Evolutionary conservation across 75 land plant species (phyloP).

Genomic region (Gnetum montanum): DNA sequence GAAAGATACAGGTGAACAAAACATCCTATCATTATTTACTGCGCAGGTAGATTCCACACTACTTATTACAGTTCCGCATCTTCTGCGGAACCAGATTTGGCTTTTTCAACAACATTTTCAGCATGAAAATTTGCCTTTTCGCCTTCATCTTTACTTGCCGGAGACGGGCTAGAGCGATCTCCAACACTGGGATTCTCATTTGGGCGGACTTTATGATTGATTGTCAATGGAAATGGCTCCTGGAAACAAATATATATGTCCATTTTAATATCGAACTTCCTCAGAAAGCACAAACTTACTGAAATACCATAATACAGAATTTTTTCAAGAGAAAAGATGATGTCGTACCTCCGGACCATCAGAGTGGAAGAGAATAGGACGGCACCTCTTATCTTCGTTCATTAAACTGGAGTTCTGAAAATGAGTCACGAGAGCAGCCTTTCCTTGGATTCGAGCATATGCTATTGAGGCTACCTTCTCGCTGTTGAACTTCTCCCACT

Average conservation of each 20-base stretch:
- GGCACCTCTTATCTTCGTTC: conserved; percentile 93
- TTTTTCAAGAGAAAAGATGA: conserved; percentile 30
- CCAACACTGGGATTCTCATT: conserved; percentile 27
- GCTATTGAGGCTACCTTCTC: conserved; percentile 93
- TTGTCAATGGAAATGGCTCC: conserved; percentile 32
- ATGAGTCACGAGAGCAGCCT: conserved; percentile 81
- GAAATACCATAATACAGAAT: conserved; percentile 1
- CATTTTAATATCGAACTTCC: neutral
- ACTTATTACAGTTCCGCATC: too few species aligned
- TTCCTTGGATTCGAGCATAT: conserved; percentile 92
- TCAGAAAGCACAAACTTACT: neutral
- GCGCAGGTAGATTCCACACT: too few species aligned
- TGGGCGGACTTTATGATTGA: conserved; percentile 29
- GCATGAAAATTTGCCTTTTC: neutral
- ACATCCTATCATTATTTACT: too few species aligned
- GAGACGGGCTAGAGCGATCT: conserved; percentile 25
- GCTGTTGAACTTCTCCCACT: conserved; percentile 96
- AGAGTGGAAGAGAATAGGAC: conserved; percentile 85
- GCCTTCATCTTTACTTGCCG: neutral
- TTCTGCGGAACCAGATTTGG: too few species aligned
- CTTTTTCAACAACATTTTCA: neutral
- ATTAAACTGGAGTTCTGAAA: conserved; percentile 93
- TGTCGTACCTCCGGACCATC: conserved; percentile 67
- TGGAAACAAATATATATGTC: conserved; percentile 7
- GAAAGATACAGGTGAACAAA: too few species aligned